Percentiles rank a stretch among this genome's conserved stretches.
These are phyloP conservation scores for Starmerella khaoyaiensis DNA, from an alignment of 805 yeast species.

Conservation along the genomic window DNA sequence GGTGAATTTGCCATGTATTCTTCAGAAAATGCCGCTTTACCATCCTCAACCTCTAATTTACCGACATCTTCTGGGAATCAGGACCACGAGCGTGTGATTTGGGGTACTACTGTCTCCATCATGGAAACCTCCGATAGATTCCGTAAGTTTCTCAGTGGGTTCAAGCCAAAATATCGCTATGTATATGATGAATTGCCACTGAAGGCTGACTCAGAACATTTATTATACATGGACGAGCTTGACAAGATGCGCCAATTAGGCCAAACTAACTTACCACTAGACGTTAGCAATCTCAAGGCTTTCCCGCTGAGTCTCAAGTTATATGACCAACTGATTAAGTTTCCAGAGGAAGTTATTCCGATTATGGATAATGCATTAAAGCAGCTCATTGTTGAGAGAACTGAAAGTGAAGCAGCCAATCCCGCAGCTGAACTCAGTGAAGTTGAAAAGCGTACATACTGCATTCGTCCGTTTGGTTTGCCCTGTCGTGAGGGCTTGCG, in stretches of 20 bases:
- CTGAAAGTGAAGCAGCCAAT: conserved; percentile 23
- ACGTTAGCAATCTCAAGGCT: conserved; percentile 64
- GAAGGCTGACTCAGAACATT: conserved; percentile 42
- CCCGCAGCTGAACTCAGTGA: conserved; percentile 38
- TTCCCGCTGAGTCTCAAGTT: conserved; percentile 64
- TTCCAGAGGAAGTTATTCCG: conserved; percentile 94
- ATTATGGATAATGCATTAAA: conserved; percentile 94
- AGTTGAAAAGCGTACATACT: conserved; percentile 69
- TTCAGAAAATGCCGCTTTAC: too few species aligned
- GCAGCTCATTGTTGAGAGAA: conserved; percentile 58
- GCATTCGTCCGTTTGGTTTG: conserved; percentile 79
- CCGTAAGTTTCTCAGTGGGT: conserved; percentile 70
- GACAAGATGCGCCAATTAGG: conserved; percentile 67
- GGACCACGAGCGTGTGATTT: conserved; percentile 80
- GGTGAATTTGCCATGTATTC: conserved; percentile 19
- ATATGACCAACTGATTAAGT: conserved; percentile 74
- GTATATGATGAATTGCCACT: conserved; percentile 32
- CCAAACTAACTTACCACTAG: conserved; percentile 70
- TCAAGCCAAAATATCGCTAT: conserved; percentile 63
- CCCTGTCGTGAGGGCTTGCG: conserved; percentile 67
- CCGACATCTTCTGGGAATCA: conserved; percentile 6
- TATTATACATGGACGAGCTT: conserved; percentile 61
- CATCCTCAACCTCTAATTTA: conserved; percentile 1
- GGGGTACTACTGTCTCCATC: conserved; percentile 97
- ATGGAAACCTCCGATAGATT: conserved; percentile 72